Evolutionary conservation across 805 yeast species (phyloP).

Genomic region (Ogataea dorogensis): DNA sequence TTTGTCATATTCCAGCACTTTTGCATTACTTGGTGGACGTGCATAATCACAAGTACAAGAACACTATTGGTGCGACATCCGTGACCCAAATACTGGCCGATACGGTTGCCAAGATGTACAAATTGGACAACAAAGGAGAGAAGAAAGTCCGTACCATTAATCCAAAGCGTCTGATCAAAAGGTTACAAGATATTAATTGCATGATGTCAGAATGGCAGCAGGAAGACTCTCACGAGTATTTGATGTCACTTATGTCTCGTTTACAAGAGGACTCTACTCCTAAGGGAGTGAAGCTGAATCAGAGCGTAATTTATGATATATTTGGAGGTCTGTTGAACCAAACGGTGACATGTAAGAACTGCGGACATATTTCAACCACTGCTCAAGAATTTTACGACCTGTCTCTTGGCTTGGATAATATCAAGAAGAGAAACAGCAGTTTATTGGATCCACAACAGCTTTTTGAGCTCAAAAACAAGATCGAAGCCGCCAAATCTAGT

Average conservation of each 20-base stretch:
- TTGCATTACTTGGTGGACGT: conserved; percentile 78
- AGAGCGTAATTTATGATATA: conserved; percentile 83
- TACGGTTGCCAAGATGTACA: conserved; percentile 69
- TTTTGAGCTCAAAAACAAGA: conserved; percentile 27
- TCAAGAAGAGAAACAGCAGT: conserved; percentile 40
- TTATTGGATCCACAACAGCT: conserved; percentile 30
- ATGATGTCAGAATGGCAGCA: conserved; percentile 98
- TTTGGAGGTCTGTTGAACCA: conserved; percentile 91
- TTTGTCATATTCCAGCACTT: conserved; percentile 88
- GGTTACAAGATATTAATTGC: conserved; percentile 82
- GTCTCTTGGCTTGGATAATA: conserved; percentile 69
- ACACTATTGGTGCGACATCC: conserved; percentile 48
- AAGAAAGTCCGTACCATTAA: conserved; percentile 52
- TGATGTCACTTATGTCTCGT: conserved; percentile 85
- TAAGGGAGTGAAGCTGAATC: conserved; percentile 76
- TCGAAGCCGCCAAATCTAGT: conserved; percentile 28
- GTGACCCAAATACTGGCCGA: conserved; percentile 69
- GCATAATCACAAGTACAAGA: conserved; percentile 48
- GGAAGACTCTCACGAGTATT: conserved; percentile 96
- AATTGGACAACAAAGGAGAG: conserved; percentile 41
- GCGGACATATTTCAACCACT: conserved; percentile 82
- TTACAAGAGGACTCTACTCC: conserved; percentile 93
- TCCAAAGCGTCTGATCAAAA: conserved; percentile 69
- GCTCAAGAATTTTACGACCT: conserved; percentile 93
- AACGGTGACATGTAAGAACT: conserved; percentile 75